Conservation (phyloP, 805 yeast species). For the Komagataella pseudopastoris region DNA sequence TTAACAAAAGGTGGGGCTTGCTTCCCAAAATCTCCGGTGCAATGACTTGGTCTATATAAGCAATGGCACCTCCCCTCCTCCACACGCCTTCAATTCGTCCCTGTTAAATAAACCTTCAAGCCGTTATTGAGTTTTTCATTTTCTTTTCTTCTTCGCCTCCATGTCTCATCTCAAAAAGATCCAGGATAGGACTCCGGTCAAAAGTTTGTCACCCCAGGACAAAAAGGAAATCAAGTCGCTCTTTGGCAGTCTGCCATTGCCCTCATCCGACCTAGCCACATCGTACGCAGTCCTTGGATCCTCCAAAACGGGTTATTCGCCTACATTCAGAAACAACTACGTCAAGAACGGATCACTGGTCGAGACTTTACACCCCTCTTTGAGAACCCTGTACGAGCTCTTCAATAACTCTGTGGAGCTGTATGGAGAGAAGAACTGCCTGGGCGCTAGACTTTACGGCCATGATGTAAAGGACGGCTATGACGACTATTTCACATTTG, state of each 20-base stretch:
- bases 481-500: constrained; percentile 26
- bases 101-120: no score
- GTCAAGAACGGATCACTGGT: constrained; percentile 1
- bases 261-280: neutral
- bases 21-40: neutral
- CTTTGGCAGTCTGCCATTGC: neutral
- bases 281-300: neutral
- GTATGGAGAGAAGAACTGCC: constrained; percentile 17
- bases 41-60: neutral
- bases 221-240: neutral
- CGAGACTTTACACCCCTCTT: constrained; percentile 16
- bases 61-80: neutral
- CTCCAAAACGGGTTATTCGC: constrained; percentile 1
- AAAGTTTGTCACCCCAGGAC: neutral
- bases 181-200: neutral
- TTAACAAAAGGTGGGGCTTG: neutral
- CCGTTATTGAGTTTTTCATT: neutral
- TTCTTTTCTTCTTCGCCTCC: neutral
- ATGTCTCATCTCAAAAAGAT: neutral
- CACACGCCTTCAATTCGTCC: neutral
- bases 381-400: constrained; percentile 23
- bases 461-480: constrained; percentile 19
- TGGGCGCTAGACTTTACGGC: constrained; percentile 23
- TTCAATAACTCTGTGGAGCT: constrained; percentile 15
- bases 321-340: constrained; percentile 1